Conservation (phyloP, 805 yeast species). For the Metschnikowia lachancei region DNA sequence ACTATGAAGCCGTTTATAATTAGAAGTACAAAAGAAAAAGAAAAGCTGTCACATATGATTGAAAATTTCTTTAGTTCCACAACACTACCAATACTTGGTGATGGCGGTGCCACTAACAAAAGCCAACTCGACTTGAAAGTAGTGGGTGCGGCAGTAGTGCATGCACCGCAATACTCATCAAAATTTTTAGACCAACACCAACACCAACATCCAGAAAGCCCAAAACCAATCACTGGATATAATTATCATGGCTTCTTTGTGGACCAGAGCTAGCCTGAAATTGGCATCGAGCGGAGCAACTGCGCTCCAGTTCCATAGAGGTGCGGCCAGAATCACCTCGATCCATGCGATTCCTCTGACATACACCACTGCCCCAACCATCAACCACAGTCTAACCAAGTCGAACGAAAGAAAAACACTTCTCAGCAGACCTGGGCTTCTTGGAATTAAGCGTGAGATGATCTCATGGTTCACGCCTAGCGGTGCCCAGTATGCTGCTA, state of each 20-base stretch:
- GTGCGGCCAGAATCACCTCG: conserved; percentile 46
- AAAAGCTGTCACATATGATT: too few species aligned
- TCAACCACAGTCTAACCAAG: conserved; percentile 64
- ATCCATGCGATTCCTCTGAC: conserved; percentile 51
- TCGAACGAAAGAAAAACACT: conserved; percentile 72
- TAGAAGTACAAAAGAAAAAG: too few species aligned
- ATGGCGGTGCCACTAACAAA: too few species aligned
- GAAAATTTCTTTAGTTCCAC: too few species aligned
- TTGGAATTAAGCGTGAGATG: conserved; percentile 89
- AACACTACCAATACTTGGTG: too few species aligned
- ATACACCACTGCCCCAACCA: conserved; percentile 46
- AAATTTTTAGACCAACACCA: conserved; percentile 5
- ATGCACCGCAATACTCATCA: conserved; percentile 7
- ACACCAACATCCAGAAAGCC: too few species aligned
- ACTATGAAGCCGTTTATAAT: too few species aligned
- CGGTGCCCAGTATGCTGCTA: conserved; percentile 76
- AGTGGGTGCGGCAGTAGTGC: conserved; percentile 9
- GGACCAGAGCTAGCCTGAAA: conserved; percentile 10
- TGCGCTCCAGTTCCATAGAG: conserved; percentile 20
- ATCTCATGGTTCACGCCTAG: conserved; percentile 71
- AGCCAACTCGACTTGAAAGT: too few species aligned
- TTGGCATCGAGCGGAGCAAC: conserved; percentile 5
- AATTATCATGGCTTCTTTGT: conserved; percentile 10
- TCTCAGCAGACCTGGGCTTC: conserved; percentile 75
- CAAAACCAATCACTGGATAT: too few species aligned